Conservation (phyloP, 257 asterid species). For the Cordia subcordata region DNA sequence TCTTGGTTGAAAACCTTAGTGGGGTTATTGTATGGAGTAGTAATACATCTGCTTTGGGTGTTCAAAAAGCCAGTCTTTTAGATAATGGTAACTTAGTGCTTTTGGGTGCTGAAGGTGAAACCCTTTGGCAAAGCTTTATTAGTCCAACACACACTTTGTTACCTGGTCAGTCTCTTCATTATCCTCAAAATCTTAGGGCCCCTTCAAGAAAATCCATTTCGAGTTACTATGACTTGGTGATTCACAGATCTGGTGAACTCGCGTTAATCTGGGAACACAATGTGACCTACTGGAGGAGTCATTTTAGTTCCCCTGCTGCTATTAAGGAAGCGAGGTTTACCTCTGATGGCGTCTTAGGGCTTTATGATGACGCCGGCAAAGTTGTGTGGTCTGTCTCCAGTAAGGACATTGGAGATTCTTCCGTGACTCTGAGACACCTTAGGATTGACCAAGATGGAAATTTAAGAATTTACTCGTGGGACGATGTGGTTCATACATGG, state of each 20-base stretch:
- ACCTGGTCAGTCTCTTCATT: constrained; percentile 47
- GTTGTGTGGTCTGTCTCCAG: constrained; percentile 55
- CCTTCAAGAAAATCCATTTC: constrained; percentile 35
- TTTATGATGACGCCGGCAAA: constrained; percentile 29
- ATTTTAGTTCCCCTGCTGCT: constrained; percentile 18
- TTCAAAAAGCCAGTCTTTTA: constrained; percentile 49
- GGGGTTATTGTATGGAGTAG: constrained; percentile 51
- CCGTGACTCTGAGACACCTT: constrained; percentile 46
- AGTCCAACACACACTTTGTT: constrained; percentile 57
- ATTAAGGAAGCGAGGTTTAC: constrained; percentile 40
- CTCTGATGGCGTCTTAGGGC: constrained; percentile 40
- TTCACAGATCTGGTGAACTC: constrained; percentile 40
- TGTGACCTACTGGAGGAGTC: constrained; percentile 71
- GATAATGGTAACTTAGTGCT: constrained; percentile 60
- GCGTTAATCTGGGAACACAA: constrained; percentile 61
- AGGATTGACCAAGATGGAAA: constrained; percentile 61
- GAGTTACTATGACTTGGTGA: constrained; percentile 52
- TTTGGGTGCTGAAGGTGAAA: constrained; percentile 33
- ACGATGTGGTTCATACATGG: constrained; percentile 30
- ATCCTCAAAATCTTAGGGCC: constrained; percentile 57
- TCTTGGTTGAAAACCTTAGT: constrained; percentile 41
- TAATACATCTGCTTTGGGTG: constrained; percentile 51
- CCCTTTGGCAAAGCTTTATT: constrained; percentile 55
- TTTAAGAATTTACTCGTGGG: constrained; percentile 69
- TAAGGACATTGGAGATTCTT: constrained; percentile 45